phyloP scores from a whole-genome alignment of 2,329 filamentous ascomycete species.

The Boeremia exigua region DNA sequence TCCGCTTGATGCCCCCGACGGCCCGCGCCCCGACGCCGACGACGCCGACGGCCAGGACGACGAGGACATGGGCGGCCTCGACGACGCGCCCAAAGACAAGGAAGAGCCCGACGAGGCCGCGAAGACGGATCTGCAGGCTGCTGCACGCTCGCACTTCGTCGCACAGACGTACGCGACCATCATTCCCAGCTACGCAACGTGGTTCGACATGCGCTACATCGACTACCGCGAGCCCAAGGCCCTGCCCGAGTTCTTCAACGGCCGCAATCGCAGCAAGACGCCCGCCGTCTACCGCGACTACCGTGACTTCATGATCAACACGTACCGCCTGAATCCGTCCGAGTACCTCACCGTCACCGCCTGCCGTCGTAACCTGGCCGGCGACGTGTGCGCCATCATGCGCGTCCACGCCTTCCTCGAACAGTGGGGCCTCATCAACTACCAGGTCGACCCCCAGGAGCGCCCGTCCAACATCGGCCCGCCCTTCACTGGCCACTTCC shows the following conservation, averaged over 20 bases:
- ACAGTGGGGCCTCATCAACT: constrained; percentile 99
- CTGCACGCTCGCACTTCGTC: constrained; percentile 89
- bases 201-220: constrained; percentile 97
- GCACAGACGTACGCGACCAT: constrained; percentile 95
- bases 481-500: constrained; percentile 97
- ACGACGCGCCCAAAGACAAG: constrained; percentile 49
- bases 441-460: constrained; percentile 98
- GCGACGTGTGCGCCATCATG: constrained; percentile 99
- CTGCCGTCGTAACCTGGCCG: constrained; percentile 90
- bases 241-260: constrained; percentile 98
- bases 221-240: constrained; percentile 93
- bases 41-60: constrained; percentile 68
- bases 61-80: constrained; percentile 66
- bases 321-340: constrained; percentile 91
- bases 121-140: constrained; percentile 82
- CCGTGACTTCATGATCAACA: constrained; percentile 99
- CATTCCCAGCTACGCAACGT: constrained; percentile 94
- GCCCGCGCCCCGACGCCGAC: constrained; percentile 63
- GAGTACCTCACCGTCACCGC: constrained; percentile 98
- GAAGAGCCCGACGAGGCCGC: constrained; percentile 63
- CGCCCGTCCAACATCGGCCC: constrained; percentile 94
- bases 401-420: constrained; percentile 96
- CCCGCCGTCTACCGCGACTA: constrained; percentile 98
- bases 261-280: constrained; percentile 96
- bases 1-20: constrained; percentile 72